These are phyloP conservation scores for Ustilago hordei DNA, from an alignment of 1,284 basidiomycete species.

Conservation along the genomic window DNA sequence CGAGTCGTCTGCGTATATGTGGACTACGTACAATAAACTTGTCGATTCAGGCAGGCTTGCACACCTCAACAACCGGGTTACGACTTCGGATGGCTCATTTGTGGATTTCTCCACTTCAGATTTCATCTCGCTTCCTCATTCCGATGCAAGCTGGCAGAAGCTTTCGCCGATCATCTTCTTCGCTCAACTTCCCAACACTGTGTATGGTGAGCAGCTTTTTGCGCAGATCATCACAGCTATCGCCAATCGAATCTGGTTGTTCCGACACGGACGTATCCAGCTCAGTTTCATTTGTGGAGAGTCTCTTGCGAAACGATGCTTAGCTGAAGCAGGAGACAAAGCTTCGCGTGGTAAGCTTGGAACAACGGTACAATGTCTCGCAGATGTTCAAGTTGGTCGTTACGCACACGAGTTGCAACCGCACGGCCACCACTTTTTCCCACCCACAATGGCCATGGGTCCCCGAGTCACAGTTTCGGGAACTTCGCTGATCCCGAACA, in stretches of 20 bases:
- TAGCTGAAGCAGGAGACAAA: conserved; percentile 49
- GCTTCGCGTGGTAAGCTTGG: conserved; percentile 55
- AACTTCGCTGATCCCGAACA: conserved; percentile 51
- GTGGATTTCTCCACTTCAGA: conserved; percentile 36
- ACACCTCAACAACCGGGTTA: conserved; percentile 48
- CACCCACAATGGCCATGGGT: conserved; percentile 52
- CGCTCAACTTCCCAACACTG: conserved; percentile 66
- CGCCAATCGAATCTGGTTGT: conserved; percentile 61
- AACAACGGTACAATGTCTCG: conserved; percentile 52
- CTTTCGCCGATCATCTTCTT: conserved; percentile 60
- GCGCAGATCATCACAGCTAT: conserved; percentile 63
- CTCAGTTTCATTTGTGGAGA: conserved; percentile 64
- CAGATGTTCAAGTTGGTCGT: conserved; percentile 36
- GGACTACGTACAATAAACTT: conserved; percentile 57
- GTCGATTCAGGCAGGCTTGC: conserved; percentile 47
- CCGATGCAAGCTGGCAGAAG: conserved; percentile 45
- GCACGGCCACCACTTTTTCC: conserved; percentile 56
- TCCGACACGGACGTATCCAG: conserved; percentile 58
- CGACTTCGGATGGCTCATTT: conserved; percentile 17
- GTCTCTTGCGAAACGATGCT: conserved; percentile 52
- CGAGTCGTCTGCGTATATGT: conserved; percentile 42
- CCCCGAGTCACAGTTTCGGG: conserved; percentile 50
- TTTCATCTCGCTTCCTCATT: conserved; percentile 16
- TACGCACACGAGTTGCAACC: conserved; percentile 48
- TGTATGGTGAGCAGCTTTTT: conserved; percentile 67